Base-by-base conservation (phyloP, 164 flowering plant species). In the Houttuynia cordata region DNA sequence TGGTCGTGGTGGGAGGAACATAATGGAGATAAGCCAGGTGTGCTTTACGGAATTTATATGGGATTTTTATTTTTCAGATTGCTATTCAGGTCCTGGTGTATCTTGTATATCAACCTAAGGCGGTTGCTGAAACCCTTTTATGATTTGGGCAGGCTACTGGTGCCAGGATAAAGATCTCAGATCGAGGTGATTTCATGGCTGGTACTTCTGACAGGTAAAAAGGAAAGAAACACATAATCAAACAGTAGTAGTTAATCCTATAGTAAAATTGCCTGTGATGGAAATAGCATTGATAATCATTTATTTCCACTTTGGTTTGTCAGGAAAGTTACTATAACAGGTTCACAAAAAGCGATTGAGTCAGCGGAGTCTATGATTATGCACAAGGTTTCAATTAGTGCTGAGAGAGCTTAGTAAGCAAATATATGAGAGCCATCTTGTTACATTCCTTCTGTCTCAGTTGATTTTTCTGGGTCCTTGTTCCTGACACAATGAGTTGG, bases 261-360 rank as follows among this genome's bases (percentile, higher is more conserved):
- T 2, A 30, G 6, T 30, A 30, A n/a, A n/a, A 30, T 30, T 30
- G 37, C 37, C 37, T 2, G 37, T 2, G 37, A 30, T 30, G 37
- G 37, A 45, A 45, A 45, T 45, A 17, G 17, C 14, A 41, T 24
- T 51, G 15, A 18, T 12, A 39, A 24, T 34, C 50, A 21, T 30
- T 30, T 6, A 30, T 19, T 47, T 19, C 10, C 58, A 25, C 59
- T 24, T 37, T 23, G 50, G 50, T 67, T 60, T 70, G 60, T 65
- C 91, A 93, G 99, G 88, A 93, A 88, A 81, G 95, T 93, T 34
- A 93, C 97, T 10, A 88, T 93, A 69, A 85, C 89, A 2, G 99
- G 99, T 30, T 82, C 99, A 22, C 88, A 85, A 63, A 78, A 84
- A 72, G 87, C 99, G 24, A 81, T 93, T 42, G 83, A 71, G 53